Percentiles rank a stretch among this genome's conserved stretches.
Evolutionary conservation across 352 stramenopile species (phyloP).

Genomic region (Phytophthora sp.): DNA sequence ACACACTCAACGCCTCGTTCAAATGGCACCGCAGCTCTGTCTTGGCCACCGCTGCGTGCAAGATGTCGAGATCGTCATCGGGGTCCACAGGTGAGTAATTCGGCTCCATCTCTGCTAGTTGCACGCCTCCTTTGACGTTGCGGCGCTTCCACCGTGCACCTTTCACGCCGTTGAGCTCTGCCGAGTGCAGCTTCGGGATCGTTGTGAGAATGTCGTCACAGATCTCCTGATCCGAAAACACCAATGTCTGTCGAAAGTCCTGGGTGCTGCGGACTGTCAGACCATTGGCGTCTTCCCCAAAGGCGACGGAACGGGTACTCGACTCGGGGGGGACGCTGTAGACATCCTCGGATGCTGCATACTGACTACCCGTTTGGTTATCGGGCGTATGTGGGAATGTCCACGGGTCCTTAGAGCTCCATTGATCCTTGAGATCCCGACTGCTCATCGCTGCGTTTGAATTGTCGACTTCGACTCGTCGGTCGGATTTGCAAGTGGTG

Average conservation of each 20-base stretch:
- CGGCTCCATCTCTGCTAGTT: slow-evolving; percentile 52
- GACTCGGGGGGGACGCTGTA: slow-evolving; percentile 21
- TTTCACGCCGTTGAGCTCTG: slow-evolving; percentile 38
- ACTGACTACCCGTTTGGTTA: slow-evolving; percentile 19
- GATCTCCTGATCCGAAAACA: slow-evolving; percentile 64
- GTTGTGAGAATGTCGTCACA: slow-evolving; percentile 65
- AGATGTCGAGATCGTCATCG: slow-evolving; percentile 45
- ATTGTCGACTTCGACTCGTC: background rate
- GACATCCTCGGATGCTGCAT: slow-evolving; percentile 18
- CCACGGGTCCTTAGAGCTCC: slow-evolving; percentile 9
- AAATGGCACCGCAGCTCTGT: slow-evolving; percentile 61
- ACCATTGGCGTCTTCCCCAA: slow-evolving; percentile 25
- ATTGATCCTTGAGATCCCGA: slow-evolving; percentile 9
- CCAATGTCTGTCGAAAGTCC: slow-evolving; percentile 33
- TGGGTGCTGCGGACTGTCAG: slow-evolving; percentile 28
- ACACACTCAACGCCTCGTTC: slow-evolving; percentile 68
- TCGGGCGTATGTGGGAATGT: slow-evolving; percentile 7
- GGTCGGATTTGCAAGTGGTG: slow-evolving; percentile 31
- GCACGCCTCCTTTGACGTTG: slow-evolving; percentile 41
- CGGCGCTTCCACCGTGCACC: slow-evolving; percentile 44
- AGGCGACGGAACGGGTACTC: slow-evolving; percentile 18
- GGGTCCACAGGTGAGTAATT: slow-evolving; percentile 31
- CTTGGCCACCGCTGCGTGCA: slow-evolving; percentile 57
- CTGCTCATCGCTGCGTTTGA: slow-evolving; percentile 20
- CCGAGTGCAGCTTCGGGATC: slow-evolving; percentile 59